Evolutionary conservation across 306 rosid species (phyloP).

Genomic region (Notholithocarpus densiflorus): DNA sequence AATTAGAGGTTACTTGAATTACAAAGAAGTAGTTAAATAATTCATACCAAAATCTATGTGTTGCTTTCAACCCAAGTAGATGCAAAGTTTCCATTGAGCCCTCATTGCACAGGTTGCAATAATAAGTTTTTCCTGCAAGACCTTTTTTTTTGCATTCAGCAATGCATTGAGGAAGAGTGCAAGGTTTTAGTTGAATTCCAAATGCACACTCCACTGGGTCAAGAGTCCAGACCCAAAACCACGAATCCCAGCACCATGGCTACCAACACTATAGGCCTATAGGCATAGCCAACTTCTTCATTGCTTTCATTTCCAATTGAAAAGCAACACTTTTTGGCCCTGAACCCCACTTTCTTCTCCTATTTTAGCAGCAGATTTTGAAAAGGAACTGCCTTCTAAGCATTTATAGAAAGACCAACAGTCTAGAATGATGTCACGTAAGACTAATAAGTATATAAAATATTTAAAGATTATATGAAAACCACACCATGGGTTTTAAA

Average conservation of each 20-base stretch:
- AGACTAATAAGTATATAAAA: background rate
- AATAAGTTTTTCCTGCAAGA: background rate
- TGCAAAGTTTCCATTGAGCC: background rate
- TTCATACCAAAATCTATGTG: background rate
- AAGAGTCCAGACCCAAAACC: background rate
- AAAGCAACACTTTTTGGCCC: background rate
- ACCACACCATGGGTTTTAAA: background rate
- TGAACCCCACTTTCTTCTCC: background rate
- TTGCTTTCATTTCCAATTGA: background rate
- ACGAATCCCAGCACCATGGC: constrained; percentile 12
- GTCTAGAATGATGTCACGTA: background rate
- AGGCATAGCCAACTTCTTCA: background rate
- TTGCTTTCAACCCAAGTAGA: background rate
- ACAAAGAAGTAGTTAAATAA: background rate
- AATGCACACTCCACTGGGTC: constrained; percentile 21
- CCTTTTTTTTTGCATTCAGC: background rate
- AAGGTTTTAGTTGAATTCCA: constrained; percentile 32
- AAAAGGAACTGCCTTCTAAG: background rate
- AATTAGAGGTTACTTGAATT: background rate
- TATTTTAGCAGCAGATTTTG: background rate
- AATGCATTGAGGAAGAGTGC: constrained; percentile 26
- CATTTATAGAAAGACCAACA: background rate
- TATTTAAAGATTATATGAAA: background rate
- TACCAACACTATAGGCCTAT: background rate
- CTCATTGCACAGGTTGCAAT: background rate